These are phyloP conservation scores for Niveomyces coronatus DNA, from an alignment of 2,329 filamentous ascomycete species.

Conservation along the genomic window DNA sequence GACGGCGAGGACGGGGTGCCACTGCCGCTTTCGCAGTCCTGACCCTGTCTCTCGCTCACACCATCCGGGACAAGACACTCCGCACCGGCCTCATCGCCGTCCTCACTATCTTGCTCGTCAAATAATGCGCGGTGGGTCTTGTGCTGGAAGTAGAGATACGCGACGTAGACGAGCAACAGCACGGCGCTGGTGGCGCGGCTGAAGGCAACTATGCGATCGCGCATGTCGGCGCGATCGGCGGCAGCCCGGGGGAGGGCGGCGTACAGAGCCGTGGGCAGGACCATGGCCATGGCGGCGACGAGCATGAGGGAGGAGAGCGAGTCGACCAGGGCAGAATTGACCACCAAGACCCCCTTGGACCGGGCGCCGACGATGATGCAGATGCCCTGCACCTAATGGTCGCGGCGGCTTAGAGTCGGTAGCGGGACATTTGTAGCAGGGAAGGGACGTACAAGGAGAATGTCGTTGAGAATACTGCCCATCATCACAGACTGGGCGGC, in stretches of 20 bases:
- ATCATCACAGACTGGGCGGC: constrained; percentile 12
- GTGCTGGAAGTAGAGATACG: constrained; percentile 13
- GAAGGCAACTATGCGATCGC: constrained; percentile 10
- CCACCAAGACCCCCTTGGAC: constrained; percentile 11
- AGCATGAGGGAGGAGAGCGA: constrained; percentile 13
- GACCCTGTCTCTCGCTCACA: no score
- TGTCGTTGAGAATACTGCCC: constrained; percentile 13
- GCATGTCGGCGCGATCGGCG: constrained; percentile 1
- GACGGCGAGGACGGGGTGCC: constrained; percentile 6
- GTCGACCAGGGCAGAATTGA: constrained; percentile 13
- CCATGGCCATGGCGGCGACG: constrained; percentile 12
- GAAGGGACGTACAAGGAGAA: constrained; percentile 11
- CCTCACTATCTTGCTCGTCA: constrained; percentile 5
- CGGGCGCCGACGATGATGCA: constrained; percentile 13
- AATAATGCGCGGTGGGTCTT: constrained; percentile 12
- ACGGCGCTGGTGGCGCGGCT: constrained; percentile 12
- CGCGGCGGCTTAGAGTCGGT: no score
- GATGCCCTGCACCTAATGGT: constrained; percentile 11
- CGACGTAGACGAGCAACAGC: constrained; percentile 10
- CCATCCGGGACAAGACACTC: no score
- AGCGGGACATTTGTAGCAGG: no score
- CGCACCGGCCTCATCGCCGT: background rate
- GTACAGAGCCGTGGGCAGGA: constrained; percentile 12
- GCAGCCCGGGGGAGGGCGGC: constrained; percentile 7
- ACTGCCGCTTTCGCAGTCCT: constrained; percentile 5